Percentiles rank a stretch among this genome's conserved stretches.
Conservation (phyloP, 2,329 filamentous ascomycete species). For the Tetracladium maxilliforme region DNA sequence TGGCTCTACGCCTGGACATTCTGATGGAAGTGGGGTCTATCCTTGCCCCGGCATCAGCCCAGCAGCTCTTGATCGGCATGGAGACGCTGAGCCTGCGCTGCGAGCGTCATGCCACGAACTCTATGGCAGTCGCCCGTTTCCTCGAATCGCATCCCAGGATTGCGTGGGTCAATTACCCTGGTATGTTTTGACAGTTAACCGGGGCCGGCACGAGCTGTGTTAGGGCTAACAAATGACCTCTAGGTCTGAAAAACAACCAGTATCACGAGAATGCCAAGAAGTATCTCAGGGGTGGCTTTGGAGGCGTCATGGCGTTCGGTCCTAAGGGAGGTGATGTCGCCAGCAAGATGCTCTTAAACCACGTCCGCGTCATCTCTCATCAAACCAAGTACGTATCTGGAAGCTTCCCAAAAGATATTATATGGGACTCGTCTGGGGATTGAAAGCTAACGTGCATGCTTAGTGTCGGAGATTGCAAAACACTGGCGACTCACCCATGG, state of each 20-base stretch:
- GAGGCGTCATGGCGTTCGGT: constrained; percentile 53
- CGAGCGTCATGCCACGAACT: constrained; percentile 50
- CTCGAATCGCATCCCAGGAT: constrained; percentile 49
- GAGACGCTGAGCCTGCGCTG: constrained; percentile 51
- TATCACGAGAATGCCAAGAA: constrained; percentile 48
- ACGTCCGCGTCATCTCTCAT: constrained; percentile 55
- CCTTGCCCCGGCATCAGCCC: constrained; percentile 53
- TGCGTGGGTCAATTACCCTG: constrained; percentile 55
- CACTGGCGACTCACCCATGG: constrained; percentile 53
- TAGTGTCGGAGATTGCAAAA: constrained; percentile 42
- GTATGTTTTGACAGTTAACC: too few relatives aligned
- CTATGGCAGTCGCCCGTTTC: constrained; percentile 47
- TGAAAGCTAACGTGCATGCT: background rate
- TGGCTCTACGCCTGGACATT: constrained; percentile 52
- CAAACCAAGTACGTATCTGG: constrained; percentile 33
- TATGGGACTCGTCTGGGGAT: background rate
- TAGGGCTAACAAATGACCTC: too few relatives aligned
- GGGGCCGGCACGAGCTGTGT: too few relatives aligned
- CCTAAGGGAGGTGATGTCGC: constrained; percentile 48
- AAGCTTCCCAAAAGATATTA: background rate
- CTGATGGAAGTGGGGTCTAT: constrained; percentile 48
- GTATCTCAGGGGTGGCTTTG: constrained; percentile 49
- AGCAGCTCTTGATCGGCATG: constrained; percentile 50
- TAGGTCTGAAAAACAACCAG: constrained; percentile 41
- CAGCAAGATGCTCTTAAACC: constrained; percentile 54